Percentiles rank a stretch among this genome's conserved stretches.
Evolutionary conservation across 345 rosid genomes (phyloP).

Genomic region (Linum usitatissimum): DNA sequence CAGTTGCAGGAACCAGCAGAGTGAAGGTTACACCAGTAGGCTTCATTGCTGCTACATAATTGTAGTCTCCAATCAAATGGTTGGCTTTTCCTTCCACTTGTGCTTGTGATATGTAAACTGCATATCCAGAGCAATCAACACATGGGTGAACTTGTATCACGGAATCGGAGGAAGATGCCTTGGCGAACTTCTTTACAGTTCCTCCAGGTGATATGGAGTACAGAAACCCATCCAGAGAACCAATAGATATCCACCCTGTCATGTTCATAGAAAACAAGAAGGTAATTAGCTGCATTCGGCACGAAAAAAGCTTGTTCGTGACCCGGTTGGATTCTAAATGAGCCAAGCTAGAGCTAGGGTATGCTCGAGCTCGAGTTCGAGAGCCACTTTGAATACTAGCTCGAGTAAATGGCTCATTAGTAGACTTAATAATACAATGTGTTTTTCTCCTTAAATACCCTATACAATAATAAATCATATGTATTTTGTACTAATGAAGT

Average conservation of each 20-base stretch:
- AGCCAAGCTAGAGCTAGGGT: too few species aligned
- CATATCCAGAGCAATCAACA: constrained; percentile 68
- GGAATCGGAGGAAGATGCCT: constrained; percentile 26
- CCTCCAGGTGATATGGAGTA: constrained; percentile 78
- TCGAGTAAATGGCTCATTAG: too few species aligned
- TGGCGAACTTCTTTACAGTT: constrained; percentile 36
- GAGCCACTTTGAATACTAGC: too few species aligned
- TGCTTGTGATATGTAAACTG: constrained; percentile 55
- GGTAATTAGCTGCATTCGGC: background rate
- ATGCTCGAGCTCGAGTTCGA: too few species aligned
- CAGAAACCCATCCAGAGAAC: constrained; percentile 72
- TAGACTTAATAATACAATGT: too few species aligned
- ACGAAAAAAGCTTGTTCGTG: too few species aligned
- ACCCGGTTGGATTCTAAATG: too few species aligned
- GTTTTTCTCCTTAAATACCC: too few species aligned
- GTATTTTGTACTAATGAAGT: too few species aligned
- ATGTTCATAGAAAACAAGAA: background rate
- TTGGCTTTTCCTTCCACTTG: constrained; percentile 44
- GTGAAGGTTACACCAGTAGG: constrained; percentile 46
- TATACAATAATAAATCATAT: too few species aligned
- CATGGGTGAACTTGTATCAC: constrained; percentile 50
- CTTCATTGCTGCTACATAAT: constrained; percentile 46
- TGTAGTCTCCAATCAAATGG: constrained; percentile 25
- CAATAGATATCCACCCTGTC: constrained; percentile 70
- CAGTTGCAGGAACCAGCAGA: constrained; percentile 59